Percentiles rank a stretch among this genome's conserved stretches.
Evolutionary conservation across 768 basidiomycete species (phyloP).

Genomic region (Rhodotorula sphaerocarpa): DNA sequence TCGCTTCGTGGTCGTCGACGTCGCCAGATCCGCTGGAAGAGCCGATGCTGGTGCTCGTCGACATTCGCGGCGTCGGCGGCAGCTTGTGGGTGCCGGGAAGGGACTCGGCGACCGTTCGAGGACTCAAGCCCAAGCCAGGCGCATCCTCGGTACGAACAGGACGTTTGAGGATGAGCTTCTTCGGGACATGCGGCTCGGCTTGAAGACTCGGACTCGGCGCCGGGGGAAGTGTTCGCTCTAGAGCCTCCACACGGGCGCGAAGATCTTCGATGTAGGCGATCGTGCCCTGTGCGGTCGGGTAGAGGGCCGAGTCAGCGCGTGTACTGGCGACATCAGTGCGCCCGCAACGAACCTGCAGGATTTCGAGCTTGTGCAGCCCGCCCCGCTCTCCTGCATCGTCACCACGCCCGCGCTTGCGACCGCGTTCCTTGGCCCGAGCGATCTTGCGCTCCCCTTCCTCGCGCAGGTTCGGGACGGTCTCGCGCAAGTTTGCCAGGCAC

Average conservation of each 20-base stretch:
- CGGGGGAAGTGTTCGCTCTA: slow-evolving; percentile 5
- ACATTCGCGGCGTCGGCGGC: background rate
- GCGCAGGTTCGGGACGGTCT: slow-evolving; percentile 56
- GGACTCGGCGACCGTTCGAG: too few species aligned
- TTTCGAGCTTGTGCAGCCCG: slow-evolving; percentile 36
- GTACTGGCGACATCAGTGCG: too few species aligned
- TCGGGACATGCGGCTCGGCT: background rate
- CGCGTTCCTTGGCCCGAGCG: slow-evolving; percentile 27
- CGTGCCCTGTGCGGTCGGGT: slow-evolving; percentile 7
- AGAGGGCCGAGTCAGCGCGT: background rate
- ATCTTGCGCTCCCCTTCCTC: slow-evolving; percentile 31
- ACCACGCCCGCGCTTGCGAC: slow-evolving; percentile 20
- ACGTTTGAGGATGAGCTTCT: too few species aligned
- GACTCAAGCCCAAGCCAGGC: too few species aligned
- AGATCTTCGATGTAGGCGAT: slow-evolving; percentile 24
- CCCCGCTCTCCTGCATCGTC: slow-evolving; percentile 10
- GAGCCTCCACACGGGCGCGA: slow-evolving; percentile 1
- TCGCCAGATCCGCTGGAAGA: background rate
- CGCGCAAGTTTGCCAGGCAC: slow-evolving; percentile 65
- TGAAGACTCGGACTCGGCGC: background rate
- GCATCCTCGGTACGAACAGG: too few species aligned
- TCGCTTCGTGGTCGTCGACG: slow-evolving; percentile 12
- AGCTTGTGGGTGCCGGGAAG: too few species aligned
- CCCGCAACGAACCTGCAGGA: slow-evolving; percentile 21
- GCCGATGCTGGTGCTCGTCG: background rate